Conservation (phyloP, 2,329 filamentous ascomycete genomes). For the Oidium heveae region DNA sequence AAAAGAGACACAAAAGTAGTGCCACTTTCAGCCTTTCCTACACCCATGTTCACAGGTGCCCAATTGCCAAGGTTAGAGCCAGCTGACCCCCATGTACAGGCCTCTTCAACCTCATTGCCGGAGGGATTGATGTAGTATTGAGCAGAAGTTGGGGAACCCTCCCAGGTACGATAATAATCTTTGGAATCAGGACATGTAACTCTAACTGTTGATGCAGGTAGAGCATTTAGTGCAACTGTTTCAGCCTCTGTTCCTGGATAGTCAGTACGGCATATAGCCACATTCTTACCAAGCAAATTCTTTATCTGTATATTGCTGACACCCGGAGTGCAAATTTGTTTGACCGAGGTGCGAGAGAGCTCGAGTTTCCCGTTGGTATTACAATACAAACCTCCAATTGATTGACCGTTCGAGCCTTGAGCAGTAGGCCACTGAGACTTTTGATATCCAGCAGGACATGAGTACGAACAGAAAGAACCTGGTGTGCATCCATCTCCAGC, state of each 20-base stretch:
- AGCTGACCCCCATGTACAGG: slow-evolving; percentile 51
- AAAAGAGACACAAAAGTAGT: slow-evolving; percentile 63
- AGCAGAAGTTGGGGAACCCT: slow-evolving; percentile 50
- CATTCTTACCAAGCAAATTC: slow-evolving; percentile 43
- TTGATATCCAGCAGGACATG: slow-evolving; percentile 74
- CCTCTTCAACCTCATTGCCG: slow-evolving; percentile 37
- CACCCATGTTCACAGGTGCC: slow-evolving; percentile 66
- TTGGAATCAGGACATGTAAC: slow-evolving; percentile 52
- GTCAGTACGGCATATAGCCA: slow-evolving; percentile 76
- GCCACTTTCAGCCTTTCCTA: slow-evolving; percentile 39
- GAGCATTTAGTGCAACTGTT: slow-evolving; percentile 47
- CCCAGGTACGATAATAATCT: slow-evolving; percentile 52
- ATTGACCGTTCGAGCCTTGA: slow-evolving; percentile 62
- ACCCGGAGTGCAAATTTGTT: slow-evolving; percentile 52
- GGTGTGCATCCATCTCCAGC: slow-evolving; percentile 32
- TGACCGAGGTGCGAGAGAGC: slow-evolving; percentile 42
- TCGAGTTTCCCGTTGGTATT: slow-evolving; percentile 45
- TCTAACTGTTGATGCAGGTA: slow-evolving; percentile 29
- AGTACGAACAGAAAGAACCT: slow-evolving; percentile 67
- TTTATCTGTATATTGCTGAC: slow-evolving; percentile 39
- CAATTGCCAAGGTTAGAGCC: slow-evolving; percentile 47
- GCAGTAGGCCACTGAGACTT: slow-evolving; percentile 70
- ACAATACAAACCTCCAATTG: slow-evolving; percentile 71
- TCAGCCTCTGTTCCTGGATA: slow-evolving; percentile 85
- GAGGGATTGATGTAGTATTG: slow-evolving; percentile 93